Base-by-base conservation (phyloP, 2,329 filamentous ascomycete species). In the Monosporascus sp. region DNA sequence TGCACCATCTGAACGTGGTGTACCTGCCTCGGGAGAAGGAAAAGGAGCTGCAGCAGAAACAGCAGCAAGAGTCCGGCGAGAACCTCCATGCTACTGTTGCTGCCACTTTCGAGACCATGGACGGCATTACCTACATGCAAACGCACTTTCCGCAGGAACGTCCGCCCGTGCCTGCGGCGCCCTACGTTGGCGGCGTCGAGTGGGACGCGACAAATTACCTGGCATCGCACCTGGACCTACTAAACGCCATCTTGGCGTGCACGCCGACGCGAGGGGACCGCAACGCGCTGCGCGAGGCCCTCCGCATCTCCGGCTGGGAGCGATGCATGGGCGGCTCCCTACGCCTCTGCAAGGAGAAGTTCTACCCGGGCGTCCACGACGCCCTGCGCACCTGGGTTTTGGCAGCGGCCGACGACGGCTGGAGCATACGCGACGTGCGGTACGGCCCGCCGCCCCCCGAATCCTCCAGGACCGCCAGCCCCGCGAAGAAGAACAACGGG, bases 181-280 rank as follows among this genome's bases (percentile, higher is more conserved):
- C 93, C 1, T 97, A 97, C 66, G 92, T 97, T 43, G 94, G 94
- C 48, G 93, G 94, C 51, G 94, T 97, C 9, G 94, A 99, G 71
- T 97, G 94, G 94, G 94, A 97, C 67, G 94, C 94, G 3, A 97
- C 94, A 9, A 97, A 96, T 70, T 97, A 97, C 68, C 79, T 97
- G 11, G 90, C 93, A 18, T 89, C 89, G 0, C 93, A 99, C 65
- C 79, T 99, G 9, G 94, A 97, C 65, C 84, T 99, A 11, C 74
- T 97, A 63, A 99, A 97, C 65, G 93, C 90, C 31, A 83, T 97
- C 52, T 74, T 97, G 53, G 90, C 93, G 1, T 93, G 87, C 54
- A 81, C 94, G 1, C 87, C 89, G 1, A 86, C 85, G 0, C 62
- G 68, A 2, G 71, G 80, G 24, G 85, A 88, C 53, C 88, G 94